A percentile compares a stretch with the other conserved stretches of the same genome.
Conservation (phyloP, 495 filamentous ascomycete genomes). For the Neurospora sp. region DNA sequence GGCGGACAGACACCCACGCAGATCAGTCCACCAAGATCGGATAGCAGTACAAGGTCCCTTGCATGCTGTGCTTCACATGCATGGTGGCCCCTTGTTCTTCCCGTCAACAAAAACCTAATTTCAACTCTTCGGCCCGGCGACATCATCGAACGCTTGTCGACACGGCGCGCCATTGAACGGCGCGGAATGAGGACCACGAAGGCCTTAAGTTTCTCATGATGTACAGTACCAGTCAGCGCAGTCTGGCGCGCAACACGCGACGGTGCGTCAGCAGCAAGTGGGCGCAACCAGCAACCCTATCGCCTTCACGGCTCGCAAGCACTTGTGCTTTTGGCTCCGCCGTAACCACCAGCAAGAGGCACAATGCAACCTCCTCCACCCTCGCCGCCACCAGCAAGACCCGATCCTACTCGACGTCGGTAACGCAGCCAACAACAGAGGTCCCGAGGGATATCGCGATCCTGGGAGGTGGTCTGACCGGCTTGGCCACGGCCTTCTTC, state of each 20-base stretch:
- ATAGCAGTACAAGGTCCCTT: background rate
- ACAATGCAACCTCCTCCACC: background rate
- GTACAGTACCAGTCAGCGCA: constrained; percentile 14
- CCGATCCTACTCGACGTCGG: constrained; percentile 7
- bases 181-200: background rate
- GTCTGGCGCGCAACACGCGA: constrained; percentile 6
- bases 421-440: background rate
- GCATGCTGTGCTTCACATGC: background rate
- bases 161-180: background rate
- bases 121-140: background rate
- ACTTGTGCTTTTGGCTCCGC: background rate
- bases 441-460: constrained; percentile 51
- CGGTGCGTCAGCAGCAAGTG: background rate
- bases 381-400: background rate
- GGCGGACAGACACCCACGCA: background rate
- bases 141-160: background rate
- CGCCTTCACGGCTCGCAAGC: background rate
- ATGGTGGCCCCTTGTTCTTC: background rate
- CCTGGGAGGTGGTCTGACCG: constrained; percentile 84
- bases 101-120: background rate
- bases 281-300: background rate
- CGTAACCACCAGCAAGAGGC: background rate
- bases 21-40: background rate
- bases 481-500: constrained; percentile 71
- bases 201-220: constrained; percentile 6